Percentiles rank a stretch among this genome's conserved stretches.
These are phyloP conservation scores for Botrytis fragariae DNA, from an alignment of 2,329 filamentous ascomycete genomes.

Conservation along the genomic window DNA sequence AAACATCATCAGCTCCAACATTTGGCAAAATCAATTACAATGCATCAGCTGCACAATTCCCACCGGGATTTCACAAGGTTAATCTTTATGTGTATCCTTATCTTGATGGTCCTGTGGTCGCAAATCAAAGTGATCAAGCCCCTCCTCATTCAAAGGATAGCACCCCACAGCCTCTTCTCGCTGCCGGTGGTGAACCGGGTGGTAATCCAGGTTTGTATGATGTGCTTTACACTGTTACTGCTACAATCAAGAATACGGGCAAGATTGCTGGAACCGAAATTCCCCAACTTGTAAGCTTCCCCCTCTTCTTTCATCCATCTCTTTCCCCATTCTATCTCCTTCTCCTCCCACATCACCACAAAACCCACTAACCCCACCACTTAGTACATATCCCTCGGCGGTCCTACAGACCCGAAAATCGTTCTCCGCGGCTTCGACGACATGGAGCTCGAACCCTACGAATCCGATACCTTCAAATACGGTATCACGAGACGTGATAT, in stretches of 20 bases:
- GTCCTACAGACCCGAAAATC: constrained; percentile 63
- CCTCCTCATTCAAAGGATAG: constrained; percentile 45
- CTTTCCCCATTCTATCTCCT: constrained; percentile 37
- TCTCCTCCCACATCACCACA: constrained; percentile 37
- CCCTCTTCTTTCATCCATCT: background rate
- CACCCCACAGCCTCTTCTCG: constrained; percentile 44
- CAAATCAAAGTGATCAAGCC: constrained; percentile 25
- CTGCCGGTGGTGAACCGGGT: constrained; percentile 52
- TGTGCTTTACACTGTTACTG: constrained; percentile 51
- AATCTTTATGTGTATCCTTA: constrained; percentile 54
- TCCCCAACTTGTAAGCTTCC: constrained; percentile 47
- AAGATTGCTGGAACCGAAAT: constrained; percentile 53
- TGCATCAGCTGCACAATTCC: constrained; percentile 64
- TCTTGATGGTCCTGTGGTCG: constrained; percentile 46
- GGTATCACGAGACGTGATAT: constrained; percentile 77
- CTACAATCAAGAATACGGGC: constrained; percentile 57
- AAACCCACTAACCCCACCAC: background rate
- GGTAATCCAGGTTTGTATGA: constrained; percentile 55
- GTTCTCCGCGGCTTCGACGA: constrained; percentile 81
- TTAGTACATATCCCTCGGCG: constrained; percentile 74
- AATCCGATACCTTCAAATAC: constrained; percentile 63
- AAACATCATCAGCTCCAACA: constrained; percentile 61
- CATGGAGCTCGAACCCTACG: constrained; percentile 65
- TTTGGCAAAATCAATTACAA: constrained; percentile 62
- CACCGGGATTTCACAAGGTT: constrained; percentile 48